These are phyloP conservation scores for Geranomyces variabilis DNA, from an alignment of 192 early-diverging fungal genomes.

Conservation along the genomic window DNA sequence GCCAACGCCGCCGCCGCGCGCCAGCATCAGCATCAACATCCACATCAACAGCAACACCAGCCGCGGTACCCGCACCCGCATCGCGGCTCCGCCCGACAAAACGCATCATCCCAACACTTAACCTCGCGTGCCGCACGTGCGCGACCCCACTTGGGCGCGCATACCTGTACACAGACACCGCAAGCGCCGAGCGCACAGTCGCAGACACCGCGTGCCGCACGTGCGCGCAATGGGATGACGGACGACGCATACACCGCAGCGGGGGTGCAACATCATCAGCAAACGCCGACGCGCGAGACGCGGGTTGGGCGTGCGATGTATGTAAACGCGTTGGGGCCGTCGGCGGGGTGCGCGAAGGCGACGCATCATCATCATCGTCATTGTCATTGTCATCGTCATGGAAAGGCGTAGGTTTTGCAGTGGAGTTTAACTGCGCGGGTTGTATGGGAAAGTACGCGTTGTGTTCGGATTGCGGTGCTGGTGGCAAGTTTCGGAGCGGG, in stretches of 20 bases:
- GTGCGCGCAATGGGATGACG: neutral
- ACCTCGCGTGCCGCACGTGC: too few relatives aligned
- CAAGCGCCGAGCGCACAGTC: neutral
- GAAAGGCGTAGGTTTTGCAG: neutral
- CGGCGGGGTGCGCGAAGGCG: neutral
- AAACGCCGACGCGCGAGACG: too few relatives aligned
- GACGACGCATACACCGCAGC: neutral
- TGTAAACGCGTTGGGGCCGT: neutral
- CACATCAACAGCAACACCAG: too few relatives aligned
- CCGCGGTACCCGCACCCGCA: too few relatives aligned
- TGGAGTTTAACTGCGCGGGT: constrained; percentile 1
- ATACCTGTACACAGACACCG: too few relatives aligned
- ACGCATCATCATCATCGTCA: neutral
- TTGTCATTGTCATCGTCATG: neutral
- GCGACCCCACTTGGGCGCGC: too few relatives aligned
- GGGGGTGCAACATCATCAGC: neutral
- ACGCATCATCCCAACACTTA: too few relatives aligned
- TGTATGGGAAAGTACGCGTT: constrained; percentile 1
- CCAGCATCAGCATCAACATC: too few relatives aligned
- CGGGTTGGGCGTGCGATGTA: constrained; percentile 2
- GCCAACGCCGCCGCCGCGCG: too few relatives aligned
- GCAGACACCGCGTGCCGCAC: neutral
- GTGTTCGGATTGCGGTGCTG: neutral
- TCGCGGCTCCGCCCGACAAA: too few relatives aligned
- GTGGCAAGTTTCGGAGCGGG: constrained; percentile 1